A percentile compares a stretch with the other conserved stretches of the same genome.
phyloP scores from a whole-genome alignment of 2,329 filamentous ascomycete genomes.

The Pseudopithomyces chartarum region DNA sequence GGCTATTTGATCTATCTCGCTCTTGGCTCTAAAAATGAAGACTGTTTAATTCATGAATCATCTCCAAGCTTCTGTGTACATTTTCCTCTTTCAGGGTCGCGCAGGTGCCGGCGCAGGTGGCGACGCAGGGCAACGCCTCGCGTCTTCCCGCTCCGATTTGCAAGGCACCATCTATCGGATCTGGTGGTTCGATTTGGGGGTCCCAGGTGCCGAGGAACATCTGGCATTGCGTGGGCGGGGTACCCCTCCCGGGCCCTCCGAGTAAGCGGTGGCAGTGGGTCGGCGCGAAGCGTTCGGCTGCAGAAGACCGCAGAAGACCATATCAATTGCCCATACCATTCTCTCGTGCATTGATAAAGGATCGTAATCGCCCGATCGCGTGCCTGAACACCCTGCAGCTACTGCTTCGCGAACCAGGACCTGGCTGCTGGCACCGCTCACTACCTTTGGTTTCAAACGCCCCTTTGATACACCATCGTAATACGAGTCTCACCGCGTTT shows the following conservation, averaged over 20 bases:
- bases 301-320: constrained; percentile 6
- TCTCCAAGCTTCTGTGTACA: not conserved
- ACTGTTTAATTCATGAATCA: not conserved
- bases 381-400: constrained; percentile 1
- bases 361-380: not conserved
- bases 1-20: not conserved
- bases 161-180: too few species aligned
- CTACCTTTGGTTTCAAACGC: not conserved
- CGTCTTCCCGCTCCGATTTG: not conserved
- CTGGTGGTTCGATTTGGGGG: not conserved
- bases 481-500: not conserved
- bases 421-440: not conserved
- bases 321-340: not conserved
- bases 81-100: not conserved
- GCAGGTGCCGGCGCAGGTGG: not conserved
- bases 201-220: not conserved
- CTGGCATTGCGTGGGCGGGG: not conserved
- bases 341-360: not conserved
- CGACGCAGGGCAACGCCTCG: not conserved
- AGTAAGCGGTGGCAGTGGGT: not conserved
- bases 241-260: not conserved
- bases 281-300: not conserved
- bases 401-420: not conserved
- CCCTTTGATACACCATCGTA: not conserved
- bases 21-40: not conserved